These are phyloP conservation scores for Phytophthora aleatoria DNA, from an alignment of 352 stramenopile genomes.

Conservation along the genomic window DNA sequence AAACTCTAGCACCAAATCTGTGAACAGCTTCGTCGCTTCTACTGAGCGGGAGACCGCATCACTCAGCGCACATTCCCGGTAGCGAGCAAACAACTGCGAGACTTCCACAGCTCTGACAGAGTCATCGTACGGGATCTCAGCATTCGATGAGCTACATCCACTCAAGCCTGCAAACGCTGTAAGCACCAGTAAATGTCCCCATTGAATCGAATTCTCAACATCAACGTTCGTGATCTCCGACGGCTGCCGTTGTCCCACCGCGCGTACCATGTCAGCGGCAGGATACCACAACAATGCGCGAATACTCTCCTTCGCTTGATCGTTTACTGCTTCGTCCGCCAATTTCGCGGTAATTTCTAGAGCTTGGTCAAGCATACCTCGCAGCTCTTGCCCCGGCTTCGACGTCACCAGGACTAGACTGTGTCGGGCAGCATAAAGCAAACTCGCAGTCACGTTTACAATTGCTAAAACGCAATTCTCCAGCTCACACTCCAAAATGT, in stretches of 20 bases:
- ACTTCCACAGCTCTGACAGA: conserved; percentile 26
- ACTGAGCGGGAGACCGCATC: conserved; percentile 19
- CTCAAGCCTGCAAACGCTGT: conserved; percentile 31
- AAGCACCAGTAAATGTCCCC: conserved; percentile 46
- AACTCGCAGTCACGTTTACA: conserved; percentile 46
- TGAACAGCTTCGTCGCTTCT: conserved; percentile 31
- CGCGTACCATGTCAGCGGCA: conserved; percentile 45
- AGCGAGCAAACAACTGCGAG: conserved; percentile 45
- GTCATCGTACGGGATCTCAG: conserved; percentile 17
- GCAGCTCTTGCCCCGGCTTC: conserved; percentile 36
- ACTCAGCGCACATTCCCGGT: conserved; percentile 34
- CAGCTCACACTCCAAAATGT: conserved; percentile 37
- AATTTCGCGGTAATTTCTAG: conserved; percentile 43
- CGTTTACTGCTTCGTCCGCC: conserved; percentile 7
- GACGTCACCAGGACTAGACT: conserved; percentile 5
- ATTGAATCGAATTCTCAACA: conserved; percentile 35
- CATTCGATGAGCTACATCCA: not conserved
- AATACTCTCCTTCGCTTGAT: conserved; percentile 16
- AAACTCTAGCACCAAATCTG: conserved; percentile 48
- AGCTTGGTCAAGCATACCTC: conserved; percentile 37
- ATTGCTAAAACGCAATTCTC: conserved; percentile 45
- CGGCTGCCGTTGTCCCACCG: conserved; percentile 42
- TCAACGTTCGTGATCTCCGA: conserved; percentile 3
- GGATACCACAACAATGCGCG: conserved; percentile 47
- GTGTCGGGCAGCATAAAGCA: conserved; percentile 29